Conservation (phyloP, 805 yeast species). For the Suhomyces canberraensis region DNA sequence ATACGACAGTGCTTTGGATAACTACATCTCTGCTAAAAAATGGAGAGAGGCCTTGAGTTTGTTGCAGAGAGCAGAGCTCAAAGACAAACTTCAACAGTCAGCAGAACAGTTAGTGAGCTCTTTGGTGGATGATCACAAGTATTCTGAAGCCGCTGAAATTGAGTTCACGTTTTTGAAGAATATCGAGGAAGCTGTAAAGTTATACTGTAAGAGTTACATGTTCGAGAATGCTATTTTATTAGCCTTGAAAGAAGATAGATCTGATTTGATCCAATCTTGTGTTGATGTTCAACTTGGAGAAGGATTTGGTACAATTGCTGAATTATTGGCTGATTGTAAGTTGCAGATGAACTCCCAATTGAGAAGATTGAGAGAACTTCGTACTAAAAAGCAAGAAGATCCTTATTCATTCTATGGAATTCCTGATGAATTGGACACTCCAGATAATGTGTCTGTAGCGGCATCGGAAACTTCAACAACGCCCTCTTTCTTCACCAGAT, state of each 20-base stretch:
- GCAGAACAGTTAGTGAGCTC: constrained; percentile 60
- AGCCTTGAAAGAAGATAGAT: constrained; percentile 43
- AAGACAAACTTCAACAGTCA: constrained; percentile 39
- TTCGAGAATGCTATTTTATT: constrained; percentile 76
- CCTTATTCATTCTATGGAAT: constrained; percentile 81
- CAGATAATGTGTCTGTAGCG: constrained; percentile 93
- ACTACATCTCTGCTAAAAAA: constrained; percentile 63
- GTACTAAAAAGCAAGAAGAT: constrained; percentile 78
- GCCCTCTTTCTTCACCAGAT: constrained; percentile 90
- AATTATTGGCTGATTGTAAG: constrained; percentile 88
- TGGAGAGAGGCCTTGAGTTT: constrained; percentile 85
- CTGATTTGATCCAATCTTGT: constrained; percentile 50
- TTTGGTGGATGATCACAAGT: constrained; percentile 66
- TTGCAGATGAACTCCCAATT: constrained; percentile 83
- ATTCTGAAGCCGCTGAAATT: constrained; percentile 77
- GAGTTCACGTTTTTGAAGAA: constrained; percentile 60
- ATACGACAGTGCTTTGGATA: constrained; percentile 59
- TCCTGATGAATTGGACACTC: constrained; percentile 60
- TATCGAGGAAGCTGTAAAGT: constrained; percentile 57
- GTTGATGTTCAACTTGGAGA: constrained; percentile 78
- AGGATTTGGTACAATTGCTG: constrained; percentile 84
- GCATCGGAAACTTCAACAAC: constrained; percentile 91
- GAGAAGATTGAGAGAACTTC: constrained; percentile 75
- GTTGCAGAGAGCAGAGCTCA: constrained; percentile 40
- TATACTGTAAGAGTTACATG: constrained; percentile 70